Evolutionary conservation across 1,139 yeast species (phyloP).

Genomic region (Yamadazyma triangularis): DNA sequence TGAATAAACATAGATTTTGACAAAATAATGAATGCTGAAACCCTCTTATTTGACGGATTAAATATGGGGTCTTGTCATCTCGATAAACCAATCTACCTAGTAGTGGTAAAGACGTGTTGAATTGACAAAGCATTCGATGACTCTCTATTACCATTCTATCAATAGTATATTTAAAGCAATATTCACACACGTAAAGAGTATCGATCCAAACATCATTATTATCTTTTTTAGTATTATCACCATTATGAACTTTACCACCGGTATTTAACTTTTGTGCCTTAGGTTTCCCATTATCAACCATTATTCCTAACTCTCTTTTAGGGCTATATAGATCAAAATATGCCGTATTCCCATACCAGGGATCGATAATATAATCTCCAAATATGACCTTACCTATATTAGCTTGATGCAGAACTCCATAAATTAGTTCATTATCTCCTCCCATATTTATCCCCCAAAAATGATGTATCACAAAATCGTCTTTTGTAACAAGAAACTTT

Average conservation of each 20-base stretch:
- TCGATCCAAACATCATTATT: conserved; percentile 47
- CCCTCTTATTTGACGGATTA: conserved; percentile 68
- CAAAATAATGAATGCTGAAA: conserved; percentile 59
- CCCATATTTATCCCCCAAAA: too few species aligned
- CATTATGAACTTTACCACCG: not conserved
- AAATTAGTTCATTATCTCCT: conserved; percentile 17
- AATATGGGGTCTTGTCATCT: conserved; percentile 42
- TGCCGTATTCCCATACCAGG: conserved; percentile 87
- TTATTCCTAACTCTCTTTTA: conserved; percentile 11
- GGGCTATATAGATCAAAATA: conserved; percentile 54
- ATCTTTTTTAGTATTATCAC: conserved; percentile 1
- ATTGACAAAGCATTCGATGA: conserved; percentile 46
- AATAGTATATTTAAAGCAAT: conserved; percentile 77
- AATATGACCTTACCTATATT: conserved; percentile 63
- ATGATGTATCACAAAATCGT: too few species aligned
- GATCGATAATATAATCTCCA: conserved; percentile 61
- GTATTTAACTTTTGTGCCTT: too few species aligned
- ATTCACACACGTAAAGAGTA: conserved; percentile 66
- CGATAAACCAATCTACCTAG: conserved; percentile 69
- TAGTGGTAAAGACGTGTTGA: conserved; percentile 28
- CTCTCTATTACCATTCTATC: conserved; percentile 26
- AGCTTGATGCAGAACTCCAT: conserved; percentile 56
- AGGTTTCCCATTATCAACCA: too few species aligned
- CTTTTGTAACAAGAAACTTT: too few species aligned
- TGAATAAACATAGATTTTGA: conserved; percentile 79